Conservation (phyloP, 73 alveolate species). For the Blepharisma japonicum region DNA sequence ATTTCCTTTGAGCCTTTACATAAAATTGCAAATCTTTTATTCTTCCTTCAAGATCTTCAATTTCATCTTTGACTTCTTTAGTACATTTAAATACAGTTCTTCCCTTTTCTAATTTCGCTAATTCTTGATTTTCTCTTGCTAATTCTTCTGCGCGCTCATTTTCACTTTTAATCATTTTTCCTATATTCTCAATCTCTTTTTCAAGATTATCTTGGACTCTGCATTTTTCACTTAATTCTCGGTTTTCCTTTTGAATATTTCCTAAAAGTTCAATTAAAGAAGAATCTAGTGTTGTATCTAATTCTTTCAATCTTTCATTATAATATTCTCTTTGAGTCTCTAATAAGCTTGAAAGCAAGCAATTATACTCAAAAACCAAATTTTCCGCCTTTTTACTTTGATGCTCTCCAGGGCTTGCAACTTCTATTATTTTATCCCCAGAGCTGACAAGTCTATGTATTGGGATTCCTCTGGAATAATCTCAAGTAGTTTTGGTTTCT, state of each 20-base stretch:
- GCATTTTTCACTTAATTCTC: background rate
- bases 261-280: background rate
- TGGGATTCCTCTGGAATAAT: background rate
- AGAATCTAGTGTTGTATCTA: background rate
- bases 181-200: background rate
- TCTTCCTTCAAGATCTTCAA: background rate
- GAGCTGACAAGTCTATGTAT: background rate
- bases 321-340: conserved; percentile 26
- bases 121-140: background rate
- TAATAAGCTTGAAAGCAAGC: conserved; percentile 5
- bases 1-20: background rate
- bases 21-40: background rate
- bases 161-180: background rate
- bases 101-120: background rate
- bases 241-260: background rate
- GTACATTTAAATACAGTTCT: conserved; percentile 9
- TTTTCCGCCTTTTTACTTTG: conserved; percentile 2
- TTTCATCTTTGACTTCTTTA: conserved; percentile 15
- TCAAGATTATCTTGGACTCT: background rate
- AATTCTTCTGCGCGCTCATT: background rate
- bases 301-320: background rate
- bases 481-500: conserved; percentile 18
- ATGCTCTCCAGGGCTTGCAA: background rate
- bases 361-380: conserved; percentile 26
- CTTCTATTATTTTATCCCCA: conserved; percentile 21